Evolutionary conservation across 1,284 basidiomycete genomes (phyloP).

Genomic region (Cystobasidium slooffiae): DNA sequence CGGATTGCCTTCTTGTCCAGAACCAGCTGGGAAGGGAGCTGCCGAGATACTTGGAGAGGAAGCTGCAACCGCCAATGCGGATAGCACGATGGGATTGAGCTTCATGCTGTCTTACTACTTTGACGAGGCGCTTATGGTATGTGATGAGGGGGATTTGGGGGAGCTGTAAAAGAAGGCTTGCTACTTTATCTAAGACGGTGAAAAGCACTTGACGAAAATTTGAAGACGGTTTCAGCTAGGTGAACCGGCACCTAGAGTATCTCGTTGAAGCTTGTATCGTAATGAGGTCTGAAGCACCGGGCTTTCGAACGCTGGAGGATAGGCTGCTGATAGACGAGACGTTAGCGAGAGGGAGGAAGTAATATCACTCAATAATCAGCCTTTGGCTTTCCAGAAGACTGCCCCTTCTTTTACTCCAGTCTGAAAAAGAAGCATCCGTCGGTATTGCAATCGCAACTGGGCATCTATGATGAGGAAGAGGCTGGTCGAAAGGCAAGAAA

Average conservation of each 20-base stretch:
- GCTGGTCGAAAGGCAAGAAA: neutral
- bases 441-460: constrained; percentile 4
- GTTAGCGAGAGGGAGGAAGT: constrained; percentile 2
- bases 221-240: neutral
- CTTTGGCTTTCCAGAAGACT: neutral
- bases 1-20: neutral
- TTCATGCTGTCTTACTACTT: constrained; percentile 19
- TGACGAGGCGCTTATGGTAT: neutral
- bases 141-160: neutral
- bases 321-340: neutral
- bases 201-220: no score
- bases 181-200: no score
- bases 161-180: neutral
- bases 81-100: constrained; percentile 28
- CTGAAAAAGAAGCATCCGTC: neutral
- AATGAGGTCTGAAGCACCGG: neutral
- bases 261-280: neutral
- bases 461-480: neutral
- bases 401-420: neutral
- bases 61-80: constrained; percentile 25
- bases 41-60: constrained; percentile 24
- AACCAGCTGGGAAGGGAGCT: constrained; percentile 35
- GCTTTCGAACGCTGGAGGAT: neutral
- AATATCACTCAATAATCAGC: no score
- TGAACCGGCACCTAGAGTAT: neutral